A percentile compares a stretch with the other conserved stretches of the same genome.
phyloP scores from a whole-genome alignment of 192 early-diverging fungal species.

The Lobosporangium transversale region DNA sequence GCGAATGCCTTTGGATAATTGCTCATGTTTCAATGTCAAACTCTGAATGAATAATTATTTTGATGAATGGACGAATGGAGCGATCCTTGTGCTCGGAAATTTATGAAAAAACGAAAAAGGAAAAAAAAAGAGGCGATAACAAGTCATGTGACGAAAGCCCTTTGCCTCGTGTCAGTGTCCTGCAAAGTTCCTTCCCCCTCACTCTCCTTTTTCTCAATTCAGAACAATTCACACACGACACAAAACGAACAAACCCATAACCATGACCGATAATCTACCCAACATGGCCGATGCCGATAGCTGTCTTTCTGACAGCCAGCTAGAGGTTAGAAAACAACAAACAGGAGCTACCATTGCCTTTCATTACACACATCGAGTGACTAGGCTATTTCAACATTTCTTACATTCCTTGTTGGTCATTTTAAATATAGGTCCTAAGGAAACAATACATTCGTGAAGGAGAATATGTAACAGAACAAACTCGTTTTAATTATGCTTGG shows the following conservation, averaged over 20 bases:
- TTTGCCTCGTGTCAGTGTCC: no score
- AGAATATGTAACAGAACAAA: conserved; percentile 79
- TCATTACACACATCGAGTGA: no score
- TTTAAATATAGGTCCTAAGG: conserved; percentile 65
- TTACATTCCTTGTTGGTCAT: neutral
- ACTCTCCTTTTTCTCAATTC: neutral
- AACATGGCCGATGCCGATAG: conserved; percentile 47
- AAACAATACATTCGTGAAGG: conserved; percentile 78
- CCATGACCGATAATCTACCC: conserved; percentile 47
- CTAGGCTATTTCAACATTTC: no score
- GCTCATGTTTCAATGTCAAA: conserved; percentile 39
- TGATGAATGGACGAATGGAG: neutral
- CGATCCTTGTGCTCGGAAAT: no score
- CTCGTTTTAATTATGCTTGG: conserved; percentile 98
- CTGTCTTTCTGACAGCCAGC: conserved; percentile 49
- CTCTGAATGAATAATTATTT: no score
- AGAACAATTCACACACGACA: neutral
- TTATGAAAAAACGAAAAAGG: conserved; percentile 21
- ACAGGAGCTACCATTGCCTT: no score
- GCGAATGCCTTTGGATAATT: conserved; percentile 58
- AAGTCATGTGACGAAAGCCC: neutral
- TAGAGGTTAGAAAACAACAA: no score
- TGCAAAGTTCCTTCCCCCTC: no score
- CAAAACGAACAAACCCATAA: conserved; percentile 4
- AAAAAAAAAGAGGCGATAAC: no score